Conservation (phyloP, 352 stramenopile species). For the Globisporangium iwayamae region DNA sequence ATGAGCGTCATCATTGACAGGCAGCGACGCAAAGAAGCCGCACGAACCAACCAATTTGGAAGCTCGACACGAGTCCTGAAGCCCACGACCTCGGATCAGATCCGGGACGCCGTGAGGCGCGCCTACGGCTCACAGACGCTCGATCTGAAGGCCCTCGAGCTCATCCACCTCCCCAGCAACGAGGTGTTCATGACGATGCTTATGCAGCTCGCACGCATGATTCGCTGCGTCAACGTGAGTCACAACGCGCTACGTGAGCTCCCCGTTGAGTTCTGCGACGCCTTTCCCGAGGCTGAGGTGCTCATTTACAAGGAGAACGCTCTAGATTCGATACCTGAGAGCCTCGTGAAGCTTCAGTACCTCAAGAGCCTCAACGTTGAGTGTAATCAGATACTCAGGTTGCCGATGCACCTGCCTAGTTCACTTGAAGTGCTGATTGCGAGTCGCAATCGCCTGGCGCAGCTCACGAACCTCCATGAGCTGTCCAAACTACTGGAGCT, state of each 20-base stretch:
- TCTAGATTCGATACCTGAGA: slow-evolving; percentile 33
- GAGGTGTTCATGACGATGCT: slow-evolving; percentile 61
- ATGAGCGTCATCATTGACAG: slow-evolving; percentile 53
- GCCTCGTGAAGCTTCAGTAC: slow-evolving; percentile 26
- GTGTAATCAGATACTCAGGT: slow-evolving; percentile 51
- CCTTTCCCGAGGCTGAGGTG: slow-evolving; percentile 49
- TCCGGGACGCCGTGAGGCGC: slow-evolving; percentile 40
- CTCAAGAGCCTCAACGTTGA: slow-evolving; percentile 43
- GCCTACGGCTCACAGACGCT: slow-evolving; percentile 54
- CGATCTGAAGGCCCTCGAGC: slow-evolving; percentile 61
- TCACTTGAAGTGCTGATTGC: slow-evolving; percentile 33
- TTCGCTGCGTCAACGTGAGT: slow-evolving; percentile 60
- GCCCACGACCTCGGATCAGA: slow-evolving; percentile 10
- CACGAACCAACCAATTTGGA: neutral
- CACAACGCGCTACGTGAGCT: slow-evolving; percentile 66
- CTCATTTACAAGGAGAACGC: slow-evolving; percentile 68
- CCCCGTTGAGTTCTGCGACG: slow-evolving; percentile 38
- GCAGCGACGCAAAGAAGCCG: slow-evolving; percentile 26
- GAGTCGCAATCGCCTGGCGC: slow-evolving; percentile 52
- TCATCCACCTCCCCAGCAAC: slow-evolving; percentile 48
- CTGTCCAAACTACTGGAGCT: slow-evolving; percentile 43
- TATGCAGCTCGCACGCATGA: slow-evolving; percentile 56
- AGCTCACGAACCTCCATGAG: slow-evolving; percentile 42
- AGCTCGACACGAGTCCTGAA: neutral
- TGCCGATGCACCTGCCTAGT: slow-evolving; percentile 37